Evolutionary conservation across 345 rosid genomes (phyloP).

Genomic region (Heritiera fomes): DNA sequence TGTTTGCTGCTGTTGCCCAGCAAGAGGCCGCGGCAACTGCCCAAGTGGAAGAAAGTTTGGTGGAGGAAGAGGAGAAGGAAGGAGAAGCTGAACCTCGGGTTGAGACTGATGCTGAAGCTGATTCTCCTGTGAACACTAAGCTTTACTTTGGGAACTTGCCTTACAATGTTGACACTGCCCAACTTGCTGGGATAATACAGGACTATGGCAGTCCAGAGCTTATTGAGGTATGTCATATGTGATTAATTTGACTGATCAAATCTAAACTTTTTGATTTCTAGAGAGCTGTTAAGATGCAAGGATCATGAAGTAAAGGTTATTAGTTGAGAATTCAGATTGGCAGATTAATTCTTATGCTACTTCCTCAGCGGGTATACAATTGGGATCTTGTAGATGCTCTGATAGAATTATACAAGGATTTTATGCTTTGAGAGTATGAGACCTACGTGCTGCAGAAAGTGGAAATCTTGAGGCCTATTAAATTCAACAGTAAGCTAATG

Average conservation of each 20-base stretch:
- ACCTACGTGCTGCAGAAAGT: neutral
- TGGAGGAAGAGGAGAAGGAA: conserved; percentile 25
- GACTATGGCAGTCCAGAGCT: conserved; percentile 77
- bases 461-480: neutral
- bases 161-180: conserved; percentile 84
- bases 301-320: neutral
- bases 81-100: conserved; percentile 24
- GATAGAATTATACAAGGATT: neutral
- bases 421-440: neutral
- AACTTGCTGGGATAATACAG: conserved; percentile 83
- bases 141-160: conserved; percentile 94
- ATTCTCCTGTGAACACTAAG: conserved; percentile 50
- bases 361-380: neutral
- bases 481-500: neutral
- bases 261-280: neutral
- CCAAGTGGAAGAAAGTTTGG: conserved; percentile 26
- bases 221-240: conserved; percentile 51
- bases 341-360: neutral
- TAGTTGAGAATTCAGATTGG: neutral
- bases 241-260: neutral
- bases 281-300: neutral
- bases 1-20: conserved; percentile 48
- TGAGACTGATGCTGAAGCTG: conserved; percentile 20
- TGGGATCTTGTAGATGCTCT: neutral
- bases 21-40: conserved; percentile 43